Evolutionary conservation across 202 grass and related monocot genomes (phyloP), one percentile per base, ranked within the genome.

Genomic region (Schoenoplectus triqueter): DNA sequence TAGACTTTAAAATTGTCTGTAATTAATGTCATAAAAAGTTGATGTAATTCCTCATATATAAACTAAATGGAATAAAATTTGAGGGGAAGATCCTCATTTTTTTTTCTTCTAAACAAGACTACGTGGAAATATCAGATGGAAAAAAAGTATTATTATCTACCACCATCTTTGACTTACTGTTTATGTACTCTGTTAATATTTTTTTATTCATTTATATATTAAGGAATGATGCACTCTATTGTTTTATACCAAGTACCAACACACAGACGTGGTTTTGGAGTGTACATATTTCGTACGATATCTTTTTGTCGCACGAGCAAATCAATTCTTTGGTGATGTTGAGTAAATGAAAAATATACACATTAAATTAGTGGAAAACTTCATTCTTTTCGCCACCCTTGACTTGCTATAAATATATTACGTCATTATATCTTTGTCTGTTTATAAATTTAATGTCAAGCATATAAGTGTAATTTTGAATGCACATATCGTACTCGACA

Each of bases 401-500:
- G 41, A 80, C 15, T 60, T 42, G 21, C 5, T 18, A n/a, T 40
- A 63, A 81, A 60, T 57, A 45, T 40, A 31, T 7, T n/a, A 51
- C 0, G 11, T 10, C 11, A 45, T 14, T 47, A 18, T 11, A 81
- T 81, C 10, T 19, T 19, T 64, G 10, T 39, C 41, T 9, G 13
- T 47, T 46, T 64, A 18, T 80, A 64, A 64, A 80, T 64, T 47
- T 47, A 71, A 71, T 19, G n/a, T 42, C 45, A 48, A 71, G 68
- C 44, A 71, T 17, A 3, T 47, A 7, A 3, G 3, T 18, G 45
- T 18, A 47, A 72, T 72, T 68, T 48, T 72, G 7, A 72, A 72
- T 48, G 15, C 44, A 47, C 3, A 72, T 49, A 48, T 17, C 15
- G 40, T 42, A 72, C 45, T 47, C 44, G 3, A 46, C 17, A 46